Percentiles rank a stretch among this genome's conserved stretches.
Conservation (phyloP, 1,139 yeast species). For the Entelexis paramagnoliae region DNA sequence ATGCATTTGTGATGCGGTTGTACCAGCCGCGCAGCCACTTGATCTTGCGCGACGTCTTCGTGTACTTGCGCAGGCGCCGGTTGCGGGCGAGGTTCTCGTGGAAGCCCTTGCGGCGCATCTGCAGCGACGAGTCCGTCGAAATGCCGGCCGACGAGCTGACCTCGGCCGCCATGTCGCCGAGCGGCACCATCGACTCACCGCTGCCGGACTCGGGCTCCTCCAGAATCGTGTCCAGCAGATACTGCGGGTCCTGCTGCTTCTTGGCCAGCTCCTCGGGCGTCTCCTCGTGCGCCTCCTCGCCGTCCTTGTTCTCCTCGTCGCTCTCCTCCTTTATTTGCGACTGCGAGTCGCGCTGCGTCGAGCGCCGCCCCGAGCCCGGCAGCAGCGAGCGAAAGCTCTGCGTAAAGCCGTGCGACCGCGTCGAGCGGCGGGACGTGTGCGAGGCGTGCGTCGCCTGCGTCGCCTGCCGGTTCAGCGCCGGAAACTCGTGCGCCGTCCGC, state of each 20-base stretch:
- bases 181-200: slow-evolving; percentile 22
- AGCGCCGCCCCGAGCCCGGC: background rate
- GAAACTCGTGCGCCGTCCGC: slow-evolving; percentile 6
- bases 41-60: slow-evolving; percentile 22
- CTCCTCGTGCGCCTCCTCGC: background rate
- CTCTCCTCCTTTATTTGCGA: slow-evolving; percentile 3
- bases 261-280: slow-evolving; percentile 14
- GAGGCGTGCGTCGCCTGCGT: slow-evolving; percentile 2
- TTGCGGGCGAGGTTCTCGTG: slow-evolving; percentile 23
- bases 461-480: background rate
- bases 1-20: slow-evolving; percentile 26
- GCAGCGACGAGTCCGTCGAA: slow-evolving; percentile 14
- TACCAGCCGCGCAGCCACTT: slow-evolving; percentile 26
- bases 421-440: background rate
- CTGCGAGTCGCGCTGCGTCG: background rate
- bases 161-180: slow-evolving; percentile 28
- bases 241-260: slow-evolving; percentile 19
- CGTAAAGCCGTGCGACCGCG: background rate
- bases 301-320: slow-evolving; percentile 5
- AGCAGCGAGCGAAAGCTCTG: slow-evolving; percentile 1
- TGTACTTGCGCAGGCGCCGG: slow-evolving; percentile 20
- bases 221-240: slow-evolving; percentile 22
- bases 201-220: slow-evolving; percentile 26
- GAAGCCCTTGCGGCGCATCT: slow-evolving; percentile 22
- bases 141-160: slow-evolving; percentile 23